These are phyloP conservation scores for Zoysia pacifica DNA, from an alignment of 176 grass and related monocot species.

Conservation along the genomic window DNA sequence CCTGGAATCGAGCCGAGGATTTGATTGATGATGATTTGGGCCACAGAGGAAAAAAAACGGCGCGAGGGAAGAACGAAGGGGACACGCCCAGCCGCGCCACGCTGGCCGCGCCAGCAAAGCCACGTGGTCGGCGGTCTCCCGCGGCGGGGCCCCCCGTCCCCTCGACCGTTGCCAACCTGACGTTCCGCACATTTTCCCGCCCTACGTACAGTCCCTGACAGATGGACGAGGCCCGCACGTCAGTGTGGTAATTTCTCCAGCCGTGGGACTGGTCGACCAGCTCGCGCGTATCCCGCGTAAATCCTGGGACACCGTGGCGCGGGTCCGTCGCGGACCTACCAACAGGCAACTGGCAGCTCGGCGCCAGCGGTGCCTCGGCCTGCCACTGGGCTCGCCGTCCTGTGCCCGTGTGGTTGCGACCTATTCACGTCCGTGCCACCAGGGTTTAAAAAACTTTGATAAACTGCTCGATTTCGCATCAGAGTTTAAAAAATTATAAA, in stretches of 20 bases:
- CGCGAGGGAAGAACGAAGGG: background rate
- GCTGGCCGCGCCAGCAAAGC: constrained; percentile 47
- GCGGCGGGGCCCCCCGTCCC: background rate
- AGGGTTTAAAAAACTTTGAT: too few species aligned
- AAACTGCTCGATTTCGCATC: too few species aligned
- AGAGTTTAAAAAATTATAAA: too few species aligned
- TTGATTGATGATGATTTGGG: background rate
- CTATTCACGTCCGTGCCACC: constrained; percentile 19
- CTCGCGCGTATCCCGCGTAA: constrained; percentile 19
- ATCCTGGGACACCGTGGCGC: constrained; percentile 49
- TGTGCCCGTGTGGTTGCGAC: background rate
- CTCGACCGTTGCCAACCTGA: constrained; percentile 46
- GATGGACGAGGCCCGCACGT: background rate
- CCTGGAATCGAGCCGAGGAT: background rate
- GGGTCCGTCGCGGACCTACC: background rate
- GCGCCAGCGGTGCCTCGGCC: constrained; percentile 32
- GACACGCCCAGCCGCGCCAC: constrained; percentile 41
- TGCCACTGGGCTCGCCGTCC: background rate
- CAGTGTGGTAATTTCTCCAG: background rate
- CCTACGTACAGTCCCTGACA: background rate
- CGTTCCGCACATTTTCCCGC: background rate
- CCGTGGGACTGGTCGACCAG: background rate
- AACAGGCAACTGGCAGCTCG: constrained; percentile 29
- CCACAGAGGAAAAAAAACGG: background rate
- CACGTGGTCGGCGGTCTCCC: constrained; percentile 48